Conservation (phyloP, 2,329 filamentous ascomycete genomes). For the Fusarium compactum region DNA sequence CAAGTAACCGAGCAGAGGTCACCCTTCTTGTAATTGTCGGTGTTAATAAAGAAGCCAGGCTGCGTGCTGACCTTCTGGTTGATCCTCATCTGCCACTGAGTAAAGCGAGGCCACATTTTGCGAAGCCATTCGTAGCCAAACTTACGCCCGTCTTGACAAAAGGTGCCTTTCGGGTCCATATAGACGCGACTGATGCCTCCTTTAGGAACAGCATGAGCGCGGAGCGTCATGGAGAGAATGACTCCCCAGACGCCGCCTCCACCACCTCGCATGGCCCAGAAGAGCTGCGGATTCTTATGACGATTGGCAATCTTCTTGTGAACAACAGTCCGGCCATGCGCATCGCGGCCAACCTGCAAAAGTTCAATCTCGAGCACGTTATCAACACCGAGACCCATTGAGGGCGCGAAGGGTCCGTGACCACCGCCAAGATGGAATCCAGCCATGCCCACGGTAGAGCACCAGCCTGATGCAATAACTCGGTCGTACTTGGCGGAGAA, state of each 20-base stretch:
- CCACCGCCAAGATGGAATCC: slow-evolving; percentile 10
- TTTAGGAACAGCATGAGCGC: neutral
- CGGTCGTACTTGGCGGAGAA: neutral
- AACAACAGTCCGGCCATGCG: neutral
- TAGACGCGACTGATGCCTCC: slow-evolving; percentile 5
- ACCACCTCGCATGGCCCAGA: slow-evolving; percentile 6
- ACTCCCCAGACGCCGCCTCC: slow-evolving; percentile 9
- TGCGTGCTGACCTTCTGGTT: slow-evolving; percentile 15
- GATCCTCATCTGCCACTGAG: neutral
- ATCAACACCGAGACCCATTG: slow-evolving; percentile 8
- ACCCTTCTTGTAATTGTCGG: neutral
- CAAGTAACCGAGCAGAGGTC: neutral
- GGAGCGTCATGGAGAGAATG: slow-evolving; percentile 5
- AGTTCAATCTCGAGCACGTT: slow-evolving; percentile 11
- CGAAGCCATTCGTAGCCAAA: slow-evolving; percentile 8
- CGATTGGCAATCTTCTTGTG: neutral
- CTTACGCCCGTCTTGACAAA: neutral
- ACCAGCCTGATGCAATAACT: neutral
- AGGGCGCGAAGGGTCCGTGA: slow-evolving; percentile 6
- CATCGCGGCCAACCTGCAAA: neutral
- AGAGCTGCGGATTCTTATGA: neutral
- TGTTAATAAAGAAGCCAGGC: slow-evolving; percentile 3
- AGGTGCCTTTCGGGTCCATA: neutral
- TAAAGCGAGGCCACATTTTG: slow-evolving; percentile 1
- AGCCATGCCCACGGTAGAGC: slow-evolving; percentile 3